Percentiles rank a stretch among this genome's conserved stretches.
These are phyloP conservation scores for Geranomyces michiganensis DNA, from an alignment of 192 early-diverging fungal genomes.

Conservation along the genomic window DNA sequence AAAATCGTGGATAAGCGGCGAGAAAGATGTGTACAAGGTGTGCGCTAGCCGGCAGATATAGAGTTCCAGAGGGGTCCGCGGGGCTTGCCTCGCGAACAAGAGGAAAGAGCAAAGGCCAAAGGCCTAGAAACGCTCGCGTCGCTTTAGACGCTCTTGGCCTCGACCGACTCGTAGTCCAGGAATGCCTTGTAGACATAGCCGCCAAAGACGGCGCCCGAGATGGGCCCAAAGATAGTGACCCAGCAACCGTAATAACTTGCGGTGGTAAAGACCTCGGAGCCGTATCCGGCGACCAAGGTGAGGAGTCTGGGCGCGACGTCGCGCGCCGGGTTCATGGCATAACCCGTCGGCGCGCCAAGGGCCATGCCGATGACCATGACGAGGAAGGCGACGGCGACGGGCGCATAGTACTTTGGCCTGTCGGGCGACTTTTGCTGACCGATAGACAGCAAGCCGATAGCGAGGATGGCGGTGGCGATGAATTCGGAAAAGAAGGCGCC, in stretches of 20 bases:
- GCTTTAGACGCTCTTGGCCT: no score
- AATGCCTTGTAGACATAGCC: constrained; percentile 19
- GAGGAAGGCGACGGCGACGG: constrained; percentile 15
- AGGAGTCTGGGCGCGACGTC: constrained; percentile 43
- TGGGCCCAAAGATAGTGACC: constrained; percentile 37
- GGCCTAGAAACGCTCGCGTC: no score
- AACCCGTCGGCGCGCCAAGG: constrained; percentile 36
- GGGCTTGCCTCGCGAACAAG: no score
- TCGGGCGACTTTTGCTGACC: not conserved
- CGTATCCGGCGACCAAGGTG: constrained; percentile 34
- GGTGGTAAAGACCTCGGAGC: constrained; percentile 14
- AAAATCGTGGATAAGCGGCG: no score
- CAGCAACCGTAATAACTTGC: constrained; percentile 22
- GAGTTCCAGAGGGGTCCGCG: no score
- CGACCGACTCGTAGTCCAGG: not conserved
- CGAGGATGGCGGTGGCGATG: constrained; percentile 17
- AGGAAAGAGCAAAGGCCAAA: no score
- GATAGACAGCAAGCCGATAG: constrained; percentile 12
- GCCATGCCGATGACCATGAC: constrained; percentile 24
- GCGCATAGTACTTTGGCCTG: constrained; percentile 2
- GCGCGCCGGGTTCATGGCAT: constrained; percentile 43
- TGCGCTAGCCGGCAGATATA: no score
- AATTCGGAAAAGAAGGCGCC: constrained; percentile 29
- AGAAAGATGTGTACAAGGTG: no score
- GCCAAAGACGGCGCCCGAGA: constrained; percentile 34